Evolutionary conservation across 257 asterid species (phyloP).

Genomic region (Ophiorrhiza pumila): DNA sequence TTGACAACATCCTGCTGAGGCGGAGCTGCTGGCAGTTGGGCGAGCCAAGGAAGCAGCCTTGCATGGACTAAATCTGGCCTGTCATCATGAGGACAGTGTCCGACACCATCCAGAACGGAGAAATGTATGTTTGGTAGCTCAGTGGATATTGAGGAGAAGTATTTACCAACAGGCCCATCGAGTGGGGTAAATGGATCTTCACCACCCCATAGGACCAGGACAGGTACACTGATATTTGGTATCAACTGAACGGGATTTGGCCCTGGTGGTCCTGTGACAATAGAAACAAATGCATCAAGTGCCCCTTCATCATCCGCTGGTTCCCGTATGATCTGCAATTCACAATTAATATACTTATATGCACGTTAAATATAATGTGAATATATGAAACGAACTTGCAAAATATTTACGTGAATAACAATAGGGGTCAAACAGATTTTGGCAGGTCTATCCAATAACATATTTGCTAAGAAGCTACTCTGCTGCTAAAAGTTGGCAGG

Average conservation of each 20-base stretch:
- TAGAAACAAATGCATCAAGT: conserved; percentile 95
- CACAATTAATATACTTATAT: too few relatives aligned
- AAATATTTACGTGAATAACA: neutral
- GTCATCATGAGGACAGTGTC: conserved; percentile 98
- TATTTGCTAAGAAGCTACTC: neutral
- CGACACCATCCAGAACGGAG: conserved; percentile 71
- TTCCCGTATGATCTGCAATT: conserved; percentile 59
- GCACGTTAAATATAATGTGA: neutral
- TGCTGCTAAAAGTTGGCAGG: too few relatives aligned
- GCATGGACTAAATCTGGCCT: conserved; percentile 85
- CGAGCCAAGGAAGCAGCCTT: conserved; percentile 84
- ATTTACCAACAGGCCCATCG: conserved; percentile 93
- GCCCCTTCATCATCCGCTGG: conserved; percentile 92
- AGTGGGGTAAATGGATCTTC: conserved; percentile 83
- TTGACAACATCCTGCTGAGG: conserved; percentile 10
- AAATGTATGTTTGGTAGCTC: conserved; percentile 47
- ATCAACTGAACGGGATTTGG: conserved; percentile 77
- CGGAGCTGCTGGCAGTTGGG: conserved; percentile 42
- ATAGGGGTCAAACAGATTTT: neutral
- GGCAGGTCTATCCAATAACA: neutral
- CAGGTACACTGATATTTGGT: conserved; percentile 55
- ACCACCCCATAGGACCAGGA: conserved; percentile 84
- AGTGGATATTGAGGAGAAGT: conserved; percentile 59
- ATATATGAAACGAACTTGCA: neutral
- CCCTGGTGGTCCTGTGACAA: conserved; percentile 91